A percentile compares a stretch with the other conserved stretches of the same genome.
Evolutionary conservation across 202 grass and related monocot genomes (phyloP).

Genomic region (Schoenoplectus tabernaemontani): DNA sequence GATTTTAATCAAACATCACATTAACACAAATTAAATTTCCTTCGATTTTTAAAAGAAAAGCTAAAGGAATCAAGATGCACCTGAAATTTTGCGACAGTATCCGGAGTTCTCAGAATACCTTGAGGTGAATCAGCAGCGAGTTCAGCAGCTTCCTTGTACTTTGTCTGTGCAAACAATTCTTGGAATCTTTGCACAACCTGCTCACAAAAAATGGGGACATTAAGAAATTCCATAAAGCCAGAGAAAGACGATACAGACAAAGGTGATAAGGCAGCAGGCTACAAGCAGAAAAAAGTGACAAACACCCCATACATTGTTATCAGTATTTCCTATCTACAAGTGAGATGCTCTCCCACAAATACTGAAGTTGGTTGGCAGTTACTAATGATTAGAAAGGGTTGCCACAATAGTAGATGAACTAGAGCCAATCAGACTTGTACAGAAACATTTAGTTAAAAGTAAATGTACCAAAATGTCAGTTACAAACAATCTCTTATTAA

Average conservation of each 20-base stretch:
- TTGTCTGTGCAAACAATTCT: conserved; percentile 89
- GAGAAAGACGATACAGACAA: not conserved
- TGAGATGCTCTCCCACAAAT: not conserved
- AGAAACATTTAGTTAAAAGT: not conserved
- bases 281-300: not conserved
- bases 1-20: not conserved
- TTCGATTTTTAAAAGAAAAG: not conserved
- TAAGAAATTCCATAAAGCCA: not conserved
- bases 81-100: conserved; percentile 95
- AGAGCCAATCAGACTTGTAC: not conserved
- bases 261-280: not conserved
- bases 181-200: conserved; percentile 99
- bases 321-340: not conserved
- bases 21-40: not conserved
- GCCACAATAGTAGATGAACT: not conserved
- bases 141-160: conserved; percentile 98
- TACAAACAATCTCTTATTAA: not conserved
- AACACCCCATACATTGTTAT: not conserved
- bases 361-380: not conserved
- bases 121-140: conserved; percentile 94
- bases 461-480: not conserved
- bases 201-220: not conserved
- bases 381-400: not conserved
- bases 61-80: conserved; percentile 27
- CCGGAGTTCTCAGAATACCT: conserved; percentile 84